These are phyloP conservation scores for Ophiostoma quercus DNA, from an alignment of 2,329 filamentous ascomycete species.

Conservation along the genomic window DNA sequence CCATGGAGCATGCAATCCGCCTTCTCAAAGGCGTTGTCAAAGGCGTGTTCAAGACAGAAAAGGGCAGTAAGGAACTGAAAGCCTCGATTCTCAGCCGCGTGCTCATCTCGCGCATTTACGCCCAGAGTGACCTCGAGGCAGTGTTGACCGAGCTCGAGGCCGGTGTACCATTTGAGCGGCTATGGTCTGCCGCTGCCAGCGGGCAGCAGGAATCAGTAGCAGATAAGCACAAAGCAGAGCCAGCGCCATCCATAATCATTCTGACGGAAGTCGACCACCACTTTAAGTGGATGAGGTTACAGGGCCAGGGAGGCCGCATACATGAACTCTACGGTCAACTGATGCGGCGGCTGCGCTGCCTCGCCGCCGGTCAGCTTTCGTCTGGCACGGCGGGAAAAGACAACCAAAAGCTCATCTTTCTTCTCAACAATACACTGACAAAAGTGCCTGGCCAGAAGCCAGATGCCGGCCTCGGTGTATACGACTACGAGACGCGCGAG, in stretches of 20 bases:
- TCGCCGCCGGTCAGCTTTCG: conserved; percentile 3
- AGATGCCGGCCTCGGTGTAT: not conserved
- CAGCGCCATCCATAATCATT: conserved; percentile 17
- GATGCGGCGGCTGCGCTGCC: conserved; percentile 24
- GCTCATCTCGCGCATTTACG: conserved; percentile 53
- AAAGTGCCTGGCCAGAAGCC: conserved; percentile 5
- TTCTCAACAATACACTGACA: conserved; percentile 25
- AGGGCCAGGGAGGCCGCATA: conserved; percentile 22
- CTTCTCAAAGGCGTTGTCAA: conserved; percentile 40
- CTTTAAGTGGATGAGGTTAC: conserved; percentile 27
- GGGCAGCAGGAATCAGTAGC: not conserved
- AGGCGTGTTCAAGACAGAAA: conserved; percentile 26
- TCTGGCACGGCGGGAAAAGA: not conserved
- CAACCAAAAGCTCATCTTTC: conserved; percentile 19
- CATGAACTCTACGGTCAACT: conserved; percentile 26
- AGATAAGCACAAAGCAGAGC: not conserved
- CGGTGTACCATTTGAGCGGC: conserved; percentile 21
- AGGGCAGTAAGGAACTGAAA: conserved; percentile 7
- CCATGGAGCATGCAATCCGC: conserved; percentile 39
- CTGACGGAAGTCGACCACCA: conserved; percentile 28
- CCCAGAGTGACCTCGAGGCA: conserved; percentile 54
- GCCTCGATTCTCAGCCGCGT: conserved; percentile 43
- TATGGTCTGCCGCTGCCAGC: conserved; percentile 20
- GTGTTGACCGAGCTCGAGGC: conserved; percentile 43
- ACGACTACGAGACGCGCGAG: conserved; percentile 8